Base-by-base conservation (phyloP, 345 rosid genomes). In the Cardamine resedifolia region DNA sequence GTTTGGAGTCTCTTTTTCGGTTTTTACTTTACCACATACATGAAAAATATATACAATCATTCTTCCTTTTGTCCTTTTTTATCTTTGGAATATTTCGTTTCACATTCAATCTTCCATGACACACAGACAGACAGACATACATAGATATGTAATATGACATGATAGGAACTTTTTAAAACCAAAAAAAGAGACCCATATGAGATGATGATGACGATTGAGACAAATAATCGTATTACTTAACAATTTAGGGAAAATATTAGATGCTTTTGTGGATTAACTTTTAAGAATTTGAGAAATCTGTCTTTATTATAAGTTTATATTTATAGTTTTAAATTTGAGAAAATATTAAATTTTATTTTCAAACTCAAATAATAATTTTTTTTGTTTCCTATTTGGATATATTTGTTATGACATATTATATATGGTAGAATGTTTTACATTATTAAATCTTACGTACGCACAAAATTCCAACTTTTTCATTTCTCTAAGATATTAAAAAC, bases 121-220 rank as follows among this genome's bases (percentile, higher is more conserved):
- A 62, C 52, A 62, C 15, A 74, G 24, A 64, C 52, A 49, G 16
- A 49, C 56, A 65, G 10, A 58, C 24, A 27, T 39, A 28, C 9
- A 41, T 6, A 20, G 10, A 43, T 57, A 34, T 60, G 7, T 28
- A 67, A 47, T 41, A 57, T 77, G 71, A 70, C 18, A 31, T 65
- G 76, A 77, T 58, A 31, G 53, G 62, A 71, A 64, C 76, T 70
- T 70, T 55, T 64, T 7, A 16, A 70, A 70, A 61, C n/a, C 38
- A 70, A 70, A 58, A 58, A 69, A 4, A 65, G 66, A 57, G 62
- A 64, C 72, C 72, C 72, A 49, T 77, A 64, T 70, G 72, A 77
- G 61, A 48, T 70, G 68, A 76, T 70, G 79, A 77, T 71, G 63
- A 71, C 68, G 80, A 64, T 36, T 63, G 70, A 57, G 80, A 70